Conservation (phyloP, 169 alveolate species). For the Ophryocystis elektroscirrha region DNA sequence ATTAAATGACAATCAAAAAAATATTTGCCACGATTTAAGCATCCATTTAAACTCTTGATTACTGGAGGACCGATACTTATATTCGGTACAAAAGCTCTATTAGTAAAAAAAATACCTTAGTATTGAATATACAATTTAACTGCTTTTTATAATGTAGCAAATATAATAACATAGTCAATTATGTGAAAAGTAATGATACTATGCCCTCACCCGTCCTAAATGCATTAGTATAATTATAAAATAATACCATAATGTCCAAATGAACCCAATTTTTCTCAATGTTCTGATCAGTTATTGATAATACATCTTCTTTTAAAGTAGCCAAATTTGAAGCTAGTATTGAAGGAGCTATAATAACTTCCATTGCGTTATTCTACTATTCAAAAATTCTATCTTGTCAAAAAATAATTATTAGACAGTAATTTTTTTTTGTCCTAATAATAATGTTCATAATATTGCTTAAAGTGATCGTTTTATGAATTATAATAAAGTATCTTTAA, state of each 20-base stretch:
- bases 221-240: not conserved
- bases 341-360: slow-evolving; percentile 16
- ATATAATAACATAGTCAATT: not conserved
- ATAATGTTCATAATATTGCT: too few relatives aligned
- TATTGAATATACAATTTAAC: not conserved
- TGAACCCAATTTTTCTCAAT: slow-evolving; percentile 28
- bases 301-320: slow-evolving; percentile 3
- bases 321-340: slow-evolving; percentile 21
- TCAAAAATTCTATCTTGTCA: too few relatives aligned
- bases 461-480: too few relatives aligned
- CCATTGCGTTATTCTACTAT: too few relatives aligned
- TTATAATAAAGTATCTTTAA: too few relatives aligned
- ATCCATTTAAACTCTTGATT: slow-evolving; percentile 33
- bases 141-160: not conserved
- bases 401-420: too few relatives aligned
- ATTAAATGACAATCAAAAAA: slow-evolving; percentile 56
- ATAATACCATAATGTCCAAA: slow-evolving; percentile 18
- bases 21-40: slow-evolving; percentile 23
- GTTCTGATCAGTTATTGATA: slow-evolving; percentile 8
- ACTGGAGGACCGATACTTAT: slow-evolving; percentile 52
- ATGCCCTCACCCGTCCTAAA: not conserved
- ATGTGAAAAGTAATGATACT: not conserved
- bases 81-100: slow-evolving; percentile 51
- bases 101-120: not conserved
- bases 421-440: too few relatives aligned